These are phyloP conservation scores for Eucalyptus polybractea DNA, from an alignment of 345 rosid species.

Conservation along the genomic window DNA sequence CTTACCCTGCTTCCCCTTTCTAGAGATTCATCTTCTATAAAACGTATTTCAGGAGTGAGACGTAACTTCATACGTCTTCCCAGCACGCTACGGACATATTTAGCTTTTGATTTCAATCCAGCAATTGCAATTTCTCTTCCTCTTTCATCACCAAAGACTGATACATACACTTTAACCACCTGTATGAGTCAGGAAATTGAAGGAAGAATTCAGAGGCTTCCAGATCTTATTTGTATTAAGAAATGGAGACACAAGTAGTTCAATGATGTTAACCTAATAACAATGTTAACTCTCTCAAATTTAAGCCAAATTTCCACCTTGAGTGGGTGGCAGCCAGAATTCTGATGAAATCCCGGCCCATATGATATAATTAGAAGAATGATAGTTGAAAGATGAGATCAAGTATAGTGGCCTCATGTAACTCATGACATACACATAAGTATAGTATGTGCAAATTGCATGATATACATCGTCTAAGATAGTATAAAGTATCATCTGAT, in stretches of 20 bases:
- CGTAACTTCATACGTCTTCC: slow-evolving; percentile 90
- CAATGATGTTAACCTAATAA: background rate
- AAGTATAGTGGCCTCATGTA: background rate
- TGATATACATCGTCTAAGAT: background rate
- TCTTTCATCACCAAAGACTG: slow-evolving; percentile 94
- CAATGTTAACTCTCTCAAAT: background rate
- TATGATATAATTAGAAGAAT: background rate
- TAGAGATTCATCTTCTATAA: slow-evolving; percentile 73
- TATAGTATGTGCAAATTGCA: background rate
- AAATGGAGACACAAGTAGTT: background rate
- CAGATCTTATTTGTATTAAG: background rate
- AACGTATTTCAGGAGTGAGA: slow-evolving; percentile 81
- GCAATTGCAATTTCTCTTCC: slow-evolving; percentile 86
- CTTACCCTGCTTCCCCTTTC: slow-evolving; percentile 94
- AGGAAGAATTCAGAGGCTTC: background rate
- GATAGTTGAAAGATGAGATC: background rate
- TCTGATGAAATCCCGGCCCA: background rate
- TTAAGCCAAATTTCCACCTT: background rate
- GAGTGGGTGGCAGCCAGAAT: background rate
- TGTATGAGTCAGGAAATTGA: background rate
- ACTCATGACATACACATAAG: background rate
- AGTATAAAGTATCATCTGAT: background rate
- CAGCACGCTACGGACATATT: slow-evolving; percentile 62
- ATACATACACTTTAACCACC: slow-evolving; percentile 93
- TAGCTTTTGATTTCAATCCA: slow-evolving; percentile 75